These are phyloP conservation scores for Russula virescens DNA, from an alignment of 768 basidiomycete genomes.

Conservation along the genomic window DNA sequence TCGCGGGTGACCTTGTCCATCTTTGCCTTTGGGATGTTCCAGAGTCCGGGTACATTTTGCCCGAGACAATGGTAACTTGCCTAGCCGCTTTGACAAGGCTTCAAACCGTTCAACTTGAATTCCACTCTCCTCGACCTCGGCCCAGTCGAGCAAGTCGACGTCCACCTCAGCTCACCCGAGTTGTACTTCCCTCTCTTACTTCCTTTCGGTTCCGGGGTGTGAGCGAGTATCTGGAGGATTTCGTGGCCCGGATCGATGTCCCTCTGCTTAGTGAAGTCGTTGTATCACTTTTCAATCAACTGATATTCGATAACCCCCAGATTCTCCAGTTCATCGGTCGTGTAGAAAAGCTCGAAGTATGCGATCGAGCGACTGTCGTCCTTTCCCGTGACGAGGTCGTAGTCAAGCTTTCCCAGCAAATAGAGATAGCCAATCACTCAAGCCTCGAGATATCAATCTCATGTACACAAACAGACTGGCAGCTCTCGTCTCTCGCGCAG, in stretches of 20 bases:
- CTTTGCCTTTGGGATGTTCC: not conserved
- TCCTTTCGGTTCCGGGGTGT: not conserved
- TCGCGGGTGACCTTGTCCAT: not conserved
- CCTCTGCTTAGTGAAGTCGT: not conserved
- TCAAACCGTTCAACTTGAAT: not conserved
- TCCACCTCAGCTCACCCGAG: not conserved
- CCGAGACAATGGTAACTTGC: not conserved
- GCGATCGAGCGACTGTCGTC: not conserved
- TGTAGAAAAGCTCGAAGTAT: not conserved
- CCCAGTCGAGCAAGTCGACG: not conserved
- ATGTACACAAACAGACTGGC: not conserved
- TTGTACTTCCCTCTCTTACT: not conserved
- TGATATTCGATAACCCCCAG: not conserved
- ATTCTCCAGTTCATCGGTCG: not conserved
- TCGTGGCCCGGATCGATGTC: not conserved
- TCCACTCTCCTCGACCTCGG: not conserved
- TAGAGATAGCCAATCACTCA: not conserved
- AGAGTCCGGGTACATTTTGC: not conserved
- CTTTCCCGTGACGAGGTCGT: not conserved
- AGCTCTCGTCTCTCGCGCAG: not conserved
- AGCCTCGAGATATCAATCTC: not conserved
- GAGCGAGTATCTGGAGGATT: not conserved
- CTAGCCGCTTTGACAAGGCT: not conserved
- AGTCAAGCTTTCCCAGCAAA: not conserved
- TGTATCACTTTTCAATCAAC: not conserved